A percentile compares a stretch with the other conserved stretches of the same genome.
phyloP scores from a whole-genome alignment of 2,329 filamentous ascomycete species.

The Phoma sp. region DNA sequence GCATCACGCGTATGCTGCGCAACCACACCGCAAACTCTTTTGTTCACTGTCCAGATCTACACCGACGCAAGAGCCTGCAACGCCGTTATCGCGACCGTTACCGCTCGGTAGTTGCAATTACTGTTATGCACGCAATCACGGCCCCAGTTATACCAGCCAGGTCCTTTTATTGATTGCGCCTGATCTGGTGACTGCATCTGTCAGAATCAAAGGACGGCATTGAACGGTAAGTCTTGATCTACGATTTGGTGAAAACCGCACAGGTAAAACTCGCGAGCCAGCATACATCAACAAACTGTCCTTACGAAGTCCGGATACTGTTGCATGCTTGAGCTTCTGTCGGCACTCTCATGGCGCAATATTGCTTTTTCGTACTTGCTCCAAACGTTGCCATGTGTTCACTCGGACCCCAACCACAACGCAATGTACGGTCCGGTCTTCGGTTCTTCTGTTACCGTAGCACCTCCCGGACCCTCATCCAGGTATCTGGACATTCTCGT shows the following conservation, averaged over 20 bases:
- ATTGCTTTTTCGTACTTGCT: not conserved
- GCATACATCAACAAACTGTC: not conserved
- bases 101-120: constrained; percentile 6
- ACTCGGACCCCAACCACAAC: not conserved
- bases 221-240: constrained; percentile 3
- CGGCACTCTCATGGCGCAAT: not conserved
- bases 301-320: not conserved
- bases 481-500: constrained; percentile 12
- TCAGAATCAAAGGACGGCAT: not conserved
- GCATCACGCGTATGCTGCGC: constrained; percentile 13
- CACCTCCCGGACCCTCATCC: not conserved
- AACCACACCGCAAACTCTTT: constrained; percentile 1
- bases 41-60: not conserved
- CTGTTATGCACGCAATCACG: constrained; percentile 4
- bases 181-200: constrained; percentile 1
- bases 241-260: not conserved
- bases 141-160: not conserved
- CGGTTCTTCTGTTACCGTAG: constrained; percentile 15
- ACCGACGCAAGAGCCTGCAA: constrained; percentile 4
- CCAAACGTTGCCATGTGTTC: not conserved
- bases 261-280: not conserved
- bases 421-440: not conserved
- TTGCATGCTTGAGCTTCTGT: not conserved
- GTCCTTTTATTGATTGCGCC: not conserved
- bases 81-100: constrained; percentile 13